A percentile compares a stretch with the other conserved stretches of the same genome.
phyloP scores from a whole-genome alignment of 73 alveolate species.

The Tetrahymena borealis region DNA sequence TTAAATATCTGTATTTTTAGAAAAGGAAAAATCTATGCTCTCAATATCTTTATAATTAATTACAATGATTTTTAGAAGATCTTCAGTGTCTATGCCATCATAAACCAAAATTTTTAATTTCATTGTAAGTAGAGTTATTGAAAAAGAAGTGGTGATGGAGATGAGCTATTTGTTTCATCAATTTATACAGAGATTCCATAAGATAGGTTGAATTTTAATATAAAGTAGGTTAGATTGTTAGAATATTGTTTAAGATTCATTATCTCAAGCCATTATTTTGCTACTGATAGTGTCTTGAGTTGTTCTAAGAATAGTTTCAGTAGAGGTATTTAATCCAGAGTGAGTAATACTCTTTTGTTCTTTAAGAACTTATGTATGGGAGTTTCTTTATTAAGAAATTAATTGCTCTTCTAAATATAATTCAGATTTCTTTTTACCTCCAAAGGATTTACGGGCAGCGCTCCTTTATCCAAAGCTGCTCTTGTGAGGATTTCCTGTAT shows the following conservation, averaged over 20 bases:
- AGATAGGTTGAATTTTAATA: not conserved
- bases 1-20: no score
- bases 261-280: not conserved
- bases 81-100: no score
- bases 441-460: not conserved
- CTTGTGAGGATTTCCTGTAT: not conserved
- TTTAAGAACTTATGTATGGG: not conserved
- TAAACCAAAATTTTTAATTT: no score
- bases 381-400: not conserved
- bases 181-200: no score
- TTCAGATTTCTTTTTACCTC: not conserved
- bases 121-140: no score
- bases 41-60: no score
- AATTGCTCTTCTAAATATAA: not conserved
- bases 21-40: no score
- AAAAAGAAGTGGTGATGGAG: no score
- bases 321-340: not conserved
- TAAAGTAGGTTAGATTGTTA: not conserved
- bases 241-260: not conserved
- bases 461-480: not conserved
- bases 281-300: not conserved
- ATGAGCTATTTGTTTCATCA: no score
- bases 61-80: no score
- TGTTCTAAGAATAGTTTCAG: not conserved
- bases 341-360: not conserved